phyloP scores from a whole-genome alignment of 2,329 filamentous ascomycete species.

The Aureobasidium sp. region DNA sequence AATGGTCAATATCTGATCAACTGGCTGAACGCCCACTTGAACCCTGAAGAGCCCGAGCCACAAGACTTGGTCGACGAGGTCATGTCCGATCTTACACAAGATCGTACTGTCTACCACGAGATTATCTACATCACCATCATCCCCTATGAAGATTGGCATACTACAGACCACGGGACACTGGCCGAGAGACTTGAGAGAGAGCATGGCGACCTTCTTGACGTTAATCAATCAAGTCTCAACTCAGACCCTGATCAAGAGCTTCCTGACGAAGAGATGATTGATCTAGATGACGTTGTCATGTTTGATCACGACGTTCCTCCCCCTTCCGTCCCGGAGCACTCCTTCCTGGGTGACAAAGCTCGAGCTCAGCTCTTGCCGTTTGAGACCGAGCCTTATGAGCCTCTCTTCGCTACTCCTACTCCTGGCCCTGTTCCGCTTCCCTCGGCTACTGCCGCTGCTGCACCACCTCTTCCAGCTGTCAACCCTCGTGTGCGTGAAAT shows the following conservation, averaged over 20 bases:
- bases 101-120: not conserved
- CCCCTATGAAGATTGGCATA: not conserved
- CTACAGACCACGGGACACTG: not conserved
- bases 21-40: not conserved
- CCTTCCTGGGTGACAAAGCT: not conserved
- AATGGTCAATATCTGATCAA: not conserved
- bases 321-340: not conserved
- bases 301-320: not conserved
- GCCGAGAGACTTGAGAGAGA: not conserved
- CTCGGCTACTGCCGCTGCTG: not conserved
- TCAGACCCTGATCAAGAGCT: not conserved
- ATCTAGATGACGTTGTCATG: not conserved
- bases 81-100: not conserved
- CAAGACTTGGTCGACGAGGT: not conserved
- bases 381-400: not conserved
- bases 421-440: not conserved
- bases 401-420: not conserved
- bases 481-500: not conserved
- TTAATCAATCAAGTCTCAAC: not conserved
- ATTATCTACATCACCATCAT: not conserved
- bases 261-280: not conserved
- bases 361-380: not conserved
- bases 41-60: not conserved
- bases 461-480: not conserved
- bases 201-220: not conserved